Evolutionary conservation across 2,329 filamentous ascomycete genomes (phyloP).

Genomic region (Ophiostoma perfectum): DNA sequence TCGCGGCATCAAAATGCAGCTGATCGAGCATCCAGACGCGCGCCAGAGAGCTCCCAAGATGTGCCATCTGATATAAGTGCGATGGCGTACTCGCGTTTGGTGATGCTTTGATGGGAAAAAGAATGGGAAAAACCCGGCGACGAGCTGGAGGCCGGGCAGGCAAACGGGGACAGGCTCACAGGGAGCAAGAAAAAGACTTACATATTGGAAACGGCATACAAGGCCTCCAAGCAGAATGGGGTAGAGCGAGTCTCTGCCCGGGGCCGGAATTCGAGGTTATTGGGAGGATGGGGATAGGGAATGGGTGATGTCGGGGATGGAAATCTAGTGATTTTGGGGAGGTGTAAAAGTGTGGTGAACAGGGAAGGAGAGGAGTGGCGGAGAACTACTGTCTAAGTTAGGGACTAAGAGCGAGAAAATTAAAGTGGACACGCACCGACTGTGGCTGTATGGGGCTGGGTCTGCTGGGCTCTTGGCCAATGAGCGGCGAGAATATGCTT

Average conservation of each 20-base stretch:
- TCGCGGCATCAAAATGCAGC: slow-evolving; percentile 11
- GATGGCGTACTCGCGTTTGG: slow-evolving; percentile 24
- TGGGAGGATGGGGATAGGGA: slow-evolving; percentile 16
- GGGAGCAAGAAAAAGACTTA: slow-evolving; percentile 13
- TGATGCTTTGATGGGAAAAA: slow-evolving; percentile 23
- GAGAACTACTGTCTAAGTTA: slow-evolving; percentile 21
- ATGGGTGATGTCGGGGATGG: slow-evolving; percentile 20
- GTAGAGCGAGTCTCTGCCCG: slow-evolving; percentile 8
- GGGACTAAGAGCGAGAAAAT: slow-evolving; percentile 17
- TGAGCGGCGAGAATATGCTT: neutral
- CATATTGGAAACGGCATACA: slow-evolving; percentile 9
- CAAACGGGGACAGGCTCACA: neutral
- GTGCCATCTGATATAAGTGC: slow-evolving; percentile 12
- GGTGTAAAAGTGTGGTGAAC: slow-evolving; percentile 25
- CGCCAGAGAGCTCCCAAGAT: neutral
- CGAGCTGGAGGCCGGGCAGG: neutral
- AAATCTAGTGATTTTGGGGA: slow-evolving; percentile 23
- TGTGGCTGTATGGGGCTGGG: slow-evolving; percentile 14
- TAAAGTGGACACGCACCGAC: slow-evolving; percentile 6
- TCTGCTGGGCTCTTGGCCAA: slow-evolving; percentile 7
- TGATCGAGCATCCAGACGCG: neutral
- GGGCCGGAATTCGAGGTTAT: slow-evolving; percentile 12
- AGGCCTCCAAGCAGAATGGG: neutral
- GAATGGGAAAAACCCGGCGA: slow-evolving; percentile 4
- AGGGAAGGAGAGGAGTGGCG: slow-evolving; percentile 21